Percentiles rank a stretch among this genome's conserved stretches.
These are phyloP conservation scores for Cenococcum geophilum DNA, from an alignment of 495 filamentous ascomycete species.

Conservation along the genomic window DNA sequence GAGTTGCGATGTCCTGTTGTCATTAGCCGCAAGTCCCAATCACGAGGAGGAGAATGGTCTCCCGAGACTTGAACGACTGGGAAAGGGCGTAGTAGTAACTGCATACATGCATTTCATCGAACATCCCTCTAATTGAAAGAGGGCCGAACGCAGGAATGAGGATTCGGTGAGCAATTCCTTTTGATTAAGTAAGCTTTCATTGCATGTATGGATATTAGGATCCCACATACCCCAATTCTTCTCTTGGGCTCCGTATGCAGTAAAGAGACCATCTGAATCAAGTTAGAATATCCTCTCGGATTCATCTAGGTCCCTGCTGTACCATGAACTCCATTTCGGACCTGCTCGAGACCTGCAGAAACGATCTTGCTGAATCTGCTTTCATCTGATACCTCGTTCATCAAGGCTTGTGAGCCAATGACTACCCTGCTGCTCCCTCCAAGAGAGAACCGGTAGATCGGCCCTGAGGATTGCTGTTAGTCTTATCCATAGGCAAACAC, in stretches of 20 bases:
- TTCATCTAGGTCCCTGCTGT: not conserved
- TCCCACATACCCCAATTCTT: conserved; percentile 16
- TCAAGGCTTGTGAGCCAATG: conserved; percentile 15
- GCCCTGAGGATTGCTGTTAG: conserved; percentile 3
- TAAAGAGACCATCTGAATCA: conserved; percentile 13
- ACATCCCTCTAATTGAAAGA: conserved; percentile 17
- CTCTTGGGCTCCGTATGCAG: conserved; percentile 15
- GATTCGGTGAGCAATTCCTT: conserved; percentile 19
- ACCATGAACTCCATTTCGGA: conserved; percentile 20
- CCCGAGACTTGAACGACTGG: too few species aligned
- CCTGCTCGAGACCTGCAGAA: conserved; percentile 5
- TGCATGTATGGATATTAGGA: too few species aligned
- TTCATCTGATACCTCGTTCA: conserved; percentile 18
- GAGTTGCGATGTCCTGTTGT: conserved; percentile 18
- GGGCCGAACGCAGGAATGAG: conserved; percentile 17
- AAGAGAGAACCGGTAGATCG: conserved; percentile 13
- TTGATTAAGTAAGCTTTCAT: conserved; percentile 7
- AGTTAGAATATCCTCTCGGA: not conserved
- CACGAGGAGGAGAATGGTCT: not conserved
- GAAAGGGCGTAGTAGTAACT: not conserved
- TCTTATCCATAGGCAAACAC: not conserved
- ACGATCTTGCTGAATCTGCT: conserved; percentile 13
- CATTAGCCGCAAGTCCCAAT: not conserved
- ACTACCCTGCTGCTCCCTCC: conserved; percentile 4
- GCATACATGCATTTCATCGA: conserved; percentile 25